These are phyloP conservation scores for Panicum miliaceum DNA, from an alignment of 176 grass and related monocot genomes.

Conservation along the genomic window DNA sequence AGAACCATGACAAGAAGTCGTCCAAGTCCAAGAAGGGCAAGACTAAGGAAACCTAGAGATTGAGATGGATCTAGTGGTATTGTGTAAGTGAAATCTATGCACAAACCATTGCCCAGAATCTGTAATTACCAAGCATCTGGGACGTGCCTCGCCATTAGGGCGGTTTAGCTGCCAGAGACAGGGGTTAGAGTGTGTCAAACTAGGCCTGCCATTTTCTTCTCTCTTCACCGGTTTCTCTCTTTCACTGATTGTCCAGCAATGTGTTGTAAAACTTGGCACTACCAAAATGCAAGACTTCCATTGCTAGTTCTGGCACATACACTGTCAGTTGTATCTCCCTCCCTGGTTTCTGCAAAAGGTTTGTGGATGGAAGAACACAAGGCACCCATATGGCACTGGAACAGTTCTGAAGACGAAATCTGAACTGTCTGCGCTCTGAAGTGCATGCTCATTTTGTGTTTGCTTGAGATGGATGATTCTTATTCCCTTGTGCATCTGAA, in stretches of 20 bases:
- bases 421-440: background rate
- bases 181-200: conserved; percentile 23
- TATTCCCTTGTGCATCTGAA: background rate
- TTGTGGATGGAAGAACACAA: background rate
- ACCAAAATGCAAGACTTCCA: conserved; percentile 21
- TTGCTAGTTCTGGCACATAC: conserved; percentile 13
- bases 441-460: background rate
- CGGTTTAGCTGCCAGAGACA: conserved; percentile 25
- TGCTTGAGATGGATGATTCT: background rate
- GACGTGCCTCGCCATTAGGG: conserved; percentile 26
- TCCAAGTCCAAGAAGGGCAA: conserved; percentile 77
- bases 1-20: conserved; percentile 63
- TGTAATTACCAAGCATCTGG: conserved; percentile 57
- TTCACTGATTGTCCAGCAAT: conserved; percentile 37
- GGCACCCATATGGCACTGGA: background rate
- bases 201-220: conserved; percentile 29
- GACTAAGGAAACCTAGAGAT: conserved; percentile 43
- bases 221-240: conserved; percentile 7
- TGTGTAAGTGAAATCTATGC: conserved; percentile 19
- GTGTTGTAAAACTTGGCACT: conserved; percentile 42
- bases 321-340: background rate
- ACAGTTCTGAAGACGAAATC: background rate
- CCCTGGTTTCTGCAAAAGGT: conserved; percentile 7
- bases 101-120: conserved; percentile 43
- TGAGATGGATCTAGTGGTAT: background rate